These are phyloP conservation scores for Yamadazyma kanchanaburiensis DNA, from an alignment of 1,139 yeast species.

Conservation along the genomic window DNA sequence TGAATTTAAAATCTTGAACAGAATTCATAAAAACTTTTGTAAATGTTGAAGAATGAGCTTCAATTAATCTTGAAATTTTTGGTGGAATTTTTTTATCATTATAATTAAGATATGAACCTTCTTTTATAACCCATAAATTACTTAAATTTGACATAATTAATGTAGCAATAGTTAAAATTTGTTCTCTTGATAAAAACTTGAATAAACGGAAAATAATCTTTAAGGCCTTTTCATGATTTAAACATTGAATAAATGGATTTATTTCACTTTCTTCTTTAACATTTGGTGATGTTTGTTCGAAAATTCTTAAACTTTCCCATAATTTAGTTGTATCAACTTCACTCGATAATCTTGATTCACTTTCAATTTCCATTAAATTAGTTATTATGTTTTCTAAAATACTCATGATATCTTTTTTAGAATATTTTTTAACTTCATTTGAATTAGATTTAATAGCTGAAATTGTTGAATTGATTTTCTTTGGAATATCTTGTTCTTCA, in stretches of 20 bases:
- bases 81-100: conserved; percentile 50
- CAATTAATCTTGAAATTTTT: conserved; percentile 62
- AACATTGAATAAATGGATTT: conserved; percentile 82
- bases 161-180: conserved; percentile 74
- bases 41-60: conserved; percentile 76
- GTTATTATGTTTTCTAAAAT: conserved; percentile 77
- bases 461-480: conserved; percentile 17
- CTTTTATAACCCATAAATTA: conserved; percentile 71
- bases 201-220: conserved; percentile 86
- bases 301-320: conserved; percentile 78
- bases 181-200: conserved; percentile 76
- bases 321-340: conserved; percentile 55
- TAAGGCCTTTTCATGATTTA: conserved; percentile 84
- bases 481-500: conserved; percentile 18
- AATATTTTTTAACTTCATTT: conserved; percentile 26
- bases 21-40: conserved; percentile 84
- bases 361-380: conserved; percentile 76
- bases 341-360: conserved; percentile 68
- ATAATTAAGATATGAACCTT: conserved; percentile 75
- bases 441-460: conserved; percentile 21
- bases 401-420: conserved; percentile 46
- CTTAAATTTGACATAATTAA: conserved; percentile 81
- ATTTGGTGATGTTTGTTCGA: conserved; percentile 45
- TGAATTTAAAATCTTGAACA: conserved; percentile 77
- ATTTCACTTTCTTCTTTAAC: conserved; percentile 45